These are phyloP conservation scores for Sodiomyces alkalinus DNA, from an alignment of 2,329 filamentous ascomycete genomes.

Conservation along the genomic window DNA sequence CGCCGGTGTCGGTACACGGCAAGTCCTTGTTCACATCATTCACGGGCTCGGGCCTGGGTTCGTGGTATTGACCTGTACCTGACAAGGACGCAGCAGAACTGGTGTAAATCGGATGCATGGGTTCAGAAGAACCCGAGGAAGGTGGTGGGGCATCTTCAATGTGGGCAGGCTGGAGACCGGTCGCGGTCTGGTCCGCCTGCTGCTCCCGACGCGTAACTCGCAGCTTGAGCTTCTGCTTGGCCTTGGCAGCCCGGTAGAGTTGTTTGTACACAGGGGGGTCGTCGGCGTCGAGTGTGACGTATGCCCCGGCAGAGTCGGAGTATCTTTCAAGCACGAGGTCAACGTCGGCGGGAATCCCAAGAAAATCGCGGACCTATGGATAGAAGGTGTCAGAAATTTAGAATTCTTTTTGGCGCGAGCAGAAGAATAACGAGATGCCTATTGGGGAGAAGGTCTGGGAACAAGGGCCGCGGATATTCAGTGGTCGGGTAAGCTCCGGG, in stretches of 20 bases:
- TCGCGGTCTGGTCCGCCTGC: slow-evolving; percentile 19
- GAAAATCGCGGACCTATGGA: slow-evolving; percentile 50
- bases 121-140: slow-evolving; percentile 6
- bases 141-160: slow-evolving; percentile 27
- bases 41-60: slow-evolving; percentile 7
- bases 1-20: slow-evolving; percentile 6
- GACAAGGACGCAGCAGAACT: too few species aligned
- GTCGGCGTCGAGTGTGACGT: slow-evolving; percentile 60
- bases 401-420: too few species aligned
- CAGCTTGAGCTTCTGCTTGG: slow-evolving; percentile 92
- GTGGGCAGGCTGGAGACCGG: slow-evolving; percentile 25
- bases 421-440: background rate
- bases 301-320: slow-evolving; percentile 78
- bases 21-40: slow-evolving; percentile 5
- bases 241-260: slow-evolving; percentile 89
- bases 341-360: slow-evolving; percentile 47
- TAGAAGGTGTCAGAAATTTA: background rate
- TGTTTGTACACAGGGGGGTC: slow-evolving; percentile 89
- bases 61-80: too few species aligned
- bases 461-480: too few species aligned
- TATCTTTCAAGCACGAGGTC: slow-evolving; percentile 72
- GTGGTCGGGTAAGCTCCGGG: too few species aligned
- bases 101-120: slow-evolving; percentile 11
- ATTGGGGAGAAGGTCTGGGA: too few species aligned
- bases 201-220: too few species aligned